Evolutionary conservation across 2,329 filamentous ascomycete species (phyloP), one percentile per base, ranked within the genome.

Genomic region (Aspergillus ruber): DNA sequence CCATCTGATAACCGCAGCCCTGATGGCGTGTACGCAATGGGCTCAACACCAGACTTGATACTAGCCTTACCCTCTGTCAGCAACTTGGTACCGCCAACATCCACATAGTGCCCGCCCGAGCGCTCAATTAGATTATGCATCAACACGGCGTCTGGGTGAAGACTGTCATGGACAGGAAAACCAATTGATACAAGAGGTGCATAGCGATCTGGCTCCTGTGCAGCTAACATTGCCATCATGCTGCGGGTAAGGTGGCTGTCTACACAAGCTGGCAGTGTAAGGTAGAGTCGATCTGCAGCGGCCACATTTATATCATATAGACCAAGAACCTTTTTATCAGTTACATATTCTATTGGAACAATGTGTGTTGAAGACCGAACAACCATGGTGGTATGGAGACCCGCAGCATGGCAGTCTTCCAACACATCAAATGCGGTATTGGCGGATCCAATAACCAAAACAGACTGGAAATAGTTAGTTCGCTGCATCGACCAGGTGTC

Each of bases 341-440:
- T 55, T 21, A 56, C 20, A 15, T 59, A 59, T 3, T 61, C 56
- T 2, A 54, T 44, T 1, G 60, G 60, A 1, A 60, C 13, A 9
- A 63, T 55, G 38, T 61, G 56, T 6, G 74, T 76, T 3, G 62
- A 65, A 21, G 61, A 66, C 27, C 73, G 68, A 49, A 74, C 73
- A 0, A 74, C 60, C 55, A 76, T 73, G 21, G 73, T 76, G 13
- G 69, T 61, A 18, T 68, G 56, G n/a, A 70, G 56, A 2, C 67
- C 66, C 2, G 68, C 67, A 25, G 67, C 58, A 43, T 67, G 65
- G 59, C 73, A 74, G 55, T 76, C 72, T 51, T 74, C 66, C 1
- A 73, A 68, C 7, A 76, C 67, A 48, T 76, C 74, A 54, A 76
- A 74, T 0, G 57, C 63, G 0, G 73, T 74, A 51, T 77, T 77